phyloP scores from a whole-genome alignment of 2,329 filamentous ascomycete genomes.

The Microthyrium microscopicum region DNA sequence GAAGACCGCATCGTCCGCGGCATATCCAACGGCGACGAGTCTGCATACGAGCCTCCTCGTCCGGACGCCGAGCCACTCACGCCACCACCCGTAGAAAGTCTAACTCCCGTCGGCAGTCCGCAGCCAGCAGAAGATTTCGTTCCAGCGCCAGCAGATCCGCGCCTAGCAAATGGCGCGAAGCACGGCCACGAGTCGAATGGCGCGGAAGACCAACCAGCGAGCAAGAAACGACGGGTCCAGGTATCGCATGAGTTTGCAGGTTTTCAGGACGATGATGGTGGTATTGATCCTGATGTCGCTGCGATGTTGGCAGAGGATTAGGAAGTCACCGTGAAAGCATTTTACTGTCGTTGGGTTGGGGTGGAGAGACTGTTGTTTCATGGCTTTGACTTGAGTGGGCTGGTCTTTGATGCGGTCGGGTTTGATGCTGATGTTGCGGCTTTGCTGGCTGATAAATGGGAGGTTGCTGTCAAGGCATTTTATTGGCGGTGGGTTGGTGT shows the following conservation, averaged over 20 bases:
- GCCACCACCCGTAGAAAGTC: conserved; percentile 56
- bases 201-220: conserved; percentile 16
- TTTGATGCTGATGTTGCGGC: no score
- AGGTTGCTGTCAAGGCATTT: no score
- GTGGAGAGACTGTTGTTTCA: no score
- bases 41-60: conserved; percentile 43
- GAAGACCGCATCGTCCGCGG: conserved; percentile 84
- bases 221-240: conserved; percentile 33
- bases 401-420: no score
- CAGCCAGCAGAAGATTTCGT: conserved; percentile 18
- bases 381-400: no score
- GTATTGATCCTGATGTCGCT: conserved; percentile 7
- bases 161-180: conserved; percentile 10
- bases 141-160: conserved; percentile 19
- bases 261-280: conserved; percentile 13
- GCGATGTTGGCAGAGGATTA: conserved; percentile 7
- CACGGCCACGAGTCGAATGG: conserved; percentile 9
- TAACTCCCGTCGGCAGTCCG: conserved; percentile 35
- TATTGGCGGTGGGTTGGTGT: no score
- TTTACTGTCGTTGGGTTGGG: no score
- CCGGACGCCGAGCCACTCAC: conserved; percentile 78
- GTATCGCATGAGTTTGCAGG: conserved; percentile 28
- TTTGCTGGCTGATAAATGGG: no score
- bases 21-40: conserved; percentile 34
- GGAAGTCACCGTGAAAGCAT: no score